Evolutionary conservation across 2,329 filamentous ascomycete genomes (phyloP).

Genomic region (Elsinoe australis): DNA sequence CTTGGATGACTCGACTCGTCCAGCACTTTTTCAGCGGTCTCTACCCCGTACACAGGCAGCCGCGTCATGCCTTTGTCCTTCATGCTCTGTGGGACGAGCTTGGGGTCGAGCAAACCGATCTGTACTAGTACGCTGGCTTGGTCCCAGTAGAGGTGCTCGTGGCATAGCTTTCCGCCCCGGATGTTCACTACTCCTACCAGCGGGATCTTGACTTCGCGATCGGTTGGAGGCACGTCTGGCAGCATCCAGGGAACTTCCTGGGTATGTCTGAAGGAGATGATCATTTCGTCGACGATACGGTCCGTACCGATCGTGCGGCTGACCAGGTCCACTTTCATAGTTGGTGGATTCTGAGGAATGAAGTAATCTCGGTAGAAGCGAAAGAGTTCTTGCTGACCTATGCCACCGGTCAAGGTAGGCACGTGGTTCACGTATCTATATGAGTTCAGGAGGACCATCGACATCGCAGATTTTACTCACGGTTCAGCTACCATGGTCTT

Average conservation of each 20-base stretch:
- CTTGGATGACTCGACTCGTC: slow-evolving; percentile 35
- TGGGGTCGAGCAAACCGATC: slow-evolving; percentile 48
- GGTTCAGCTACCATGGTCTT: slow-evolving; percentile 25
- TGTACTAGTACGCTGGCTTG: slow-evolving; percentile 52
- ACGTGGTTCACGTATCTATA: slow-evolving; percentile 31
- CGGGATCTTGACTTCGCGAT: slow-evolving; percentile 48
- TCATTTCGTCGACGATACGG: slow-evolving; percentile 52
- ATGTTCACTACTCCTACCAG: slow-evolving; percentile 50
- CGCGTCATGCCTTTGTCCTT: slow-evolving; percentile 29
- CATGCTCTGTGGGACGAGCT: slow-evolving; percentile 38
- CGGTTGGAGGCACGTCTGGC: slow-evolving; percentile 49
- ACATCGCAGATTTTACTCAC: neutral
- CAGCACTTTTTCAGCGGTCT: slow-evolving; percentile 38
- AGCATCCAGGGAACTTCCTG: slow-evolving; percentile 52
- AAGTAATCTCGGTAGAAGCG: slow-evolving; percentile 52
- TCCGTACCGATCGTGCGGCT: slow-evolving; percentile 51
- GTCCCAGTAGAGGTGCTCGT: slow-evolving; percentile 55
- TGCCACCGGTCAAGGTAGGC: slow-evolving; percentile 39
- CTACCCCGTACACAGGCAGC: slow-evolving; percentile 35
- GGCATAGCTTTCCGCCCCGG: slow-evolving; percentile 45
- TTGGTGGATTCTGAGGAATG: slow-evolving; percentile 46
- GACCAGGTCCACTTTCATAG: slow-evolving; percentile 47
- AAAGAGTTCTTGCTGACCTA: slow-evolving; percentile 36
- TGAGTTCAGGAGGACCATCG: neutral
- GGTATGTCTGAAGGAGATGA: slow-evolving; percentile 49